Evolutionary conservation across 2,329 filamentous ascomycete species (phyloP), one percentile per base, ranked within the genome.

Genomic region (Mycosphaerelloides madeirae): DNA sequence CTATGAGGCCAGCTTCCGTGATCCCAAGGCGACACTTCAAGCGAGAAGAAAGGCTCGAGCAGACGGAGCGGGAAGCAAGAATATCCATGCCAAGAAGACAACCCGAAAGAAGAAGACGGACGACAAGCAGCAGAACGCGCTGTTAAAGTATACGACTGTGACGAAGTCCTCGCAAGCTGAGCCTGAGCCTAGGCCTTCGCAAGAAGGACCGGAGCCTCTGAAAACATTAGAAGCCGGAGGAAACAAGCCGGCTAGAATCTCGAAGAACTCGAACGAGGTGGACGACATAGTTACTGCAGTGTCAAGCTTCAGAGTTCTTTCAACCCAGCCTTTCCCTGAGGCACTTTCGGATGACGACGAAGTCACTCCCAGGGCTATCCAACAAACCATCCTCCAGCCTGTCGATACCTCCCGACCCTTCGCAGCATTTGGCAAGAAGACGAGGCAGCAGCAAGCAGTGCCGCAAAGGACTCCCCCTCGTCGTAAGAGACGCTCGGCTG

Each of bases 1-100:
- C 32, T 90, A 84, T 76, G 78, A 86, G 55, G 71, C 69, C 16
- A 59, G 50, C n/a, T 49, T 57, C 11, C 45, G 53, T 14, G 55
- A 60, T 40, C 56, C 62, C 1, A 61, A 56, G 37, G 52, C 47
- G 19, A 49, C 60, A 12, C 45, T 61, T 33, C 58, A 58, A 33
- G 41, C 52, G 11, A 56, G 54, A 39, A 43, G 53, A 22, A 50
- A 57, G 31, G 60, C 59, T 5, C 43, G 41, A 35, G 54, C 48
- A 8, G 53, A 34, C 1, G 47, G 41, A 1, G 53, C 51, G n/a
- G 43, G 44, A 3, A 40, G 45, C n/a, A 16, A 19, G 19, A 52
- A 55, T 35, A 31, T 53, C 16, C 43, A 56, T 43, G 44, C 49
- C 33, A 48, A 53, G 41, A 50, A 53, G 42, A 29, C 43, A 3